A percentile compares a stretch with the other conserved stretches of the same genome.
Conservation (phyloP, 2,329 filamentous ascomycete genomes). For the Colletotrichum sp. region DNA sequence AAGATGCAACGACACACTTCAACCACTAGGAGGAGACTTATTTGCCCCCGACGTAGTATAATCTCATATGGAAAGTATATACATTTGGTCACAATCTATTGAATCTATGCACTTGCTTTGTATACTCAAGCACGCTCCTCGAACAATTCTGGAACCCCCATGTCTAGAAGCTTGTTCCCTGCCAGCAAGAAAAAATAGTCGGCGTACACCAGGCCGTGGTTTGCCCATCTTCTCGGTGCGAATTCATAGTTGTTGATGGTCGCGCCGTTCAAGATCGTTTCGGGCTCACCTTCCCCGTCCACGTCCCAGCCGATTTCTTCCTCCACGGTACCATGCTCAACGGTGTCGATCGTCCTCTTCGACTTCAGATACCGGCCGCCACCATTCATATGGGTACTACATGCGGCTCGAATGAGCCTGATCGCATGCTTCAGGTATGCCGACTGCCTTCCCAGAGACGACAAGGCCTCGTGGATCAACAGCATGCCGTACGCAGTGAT, state of each 20-base stretch:
- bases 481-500: constrained; percentile 42
- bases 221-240: constrained; percentile 46
- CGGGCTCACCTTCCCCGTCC: constrained; percentile 32
- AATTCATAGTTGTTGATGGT: constrained; percentile 53
- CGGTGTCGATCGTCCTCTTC: constrained; percentile 22
- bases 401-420: constrained; percentile 29
- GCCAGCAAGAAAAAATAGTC: constrained; percentile 53
- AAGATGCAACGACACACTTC: not conserved
- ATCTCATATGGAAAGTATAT: not conserved
- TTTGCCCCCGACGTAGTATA: not conserved
- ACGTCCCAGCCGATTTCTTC: constrained; percentile 23
- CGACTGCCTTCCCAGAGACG: constrained; percentile 20
- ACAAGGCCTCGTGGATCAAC: constrained; percentile 35
- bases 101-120: not conserved
- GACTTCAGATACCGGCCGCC: constrained; percentile 22
- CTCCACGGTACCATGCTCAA: constrained; percentile 24
- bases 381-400: constrained; percentile 26
- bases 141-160: constrained; percentile 22
- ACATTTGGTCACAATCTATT: not conserved
- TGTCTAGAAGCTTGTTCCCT: constrained; percentile 47
- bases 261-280: constrained; percentile 50
- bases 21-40: not conserved
- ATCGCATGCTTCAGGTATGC: constrained; percentile 32
- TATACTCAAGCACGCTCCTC: not conserved
- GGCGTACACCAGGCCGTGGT: constrained; percentile 55